Conservation (phyloP, 129 eudicot genomes). For the sunflower (Helianthus annuus) region DNA sequence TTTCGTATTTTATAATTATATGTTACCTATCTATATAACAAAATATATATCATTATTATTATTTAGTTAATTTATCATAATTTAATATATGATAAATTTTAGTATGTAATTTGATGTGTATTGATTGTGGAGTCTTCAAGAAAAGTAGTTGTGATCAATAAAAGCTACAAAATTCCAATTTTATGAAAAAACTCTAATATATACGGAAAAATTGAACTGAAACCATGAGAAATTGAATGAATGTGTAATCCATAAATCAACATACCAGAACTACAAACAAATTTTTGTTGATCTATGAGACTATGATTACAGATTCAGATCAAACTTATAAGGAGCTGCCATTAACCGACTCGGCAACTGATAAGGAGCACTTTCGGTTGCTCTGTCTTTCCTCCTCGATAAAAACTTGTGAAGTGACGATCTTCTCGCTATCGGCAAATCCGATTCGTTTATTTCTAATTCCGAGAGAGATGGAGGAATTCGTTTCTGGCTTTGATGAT, state of each 20-base stretch:
- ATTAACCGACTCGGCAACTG: constrained; percentile 21
- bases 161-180: too few species aligned
- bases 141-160: too few species aligned
- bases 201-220: too few species aligned
- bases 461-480: constrained; percentile 17
- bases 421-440: constrained; percentile 66
- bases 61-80: too few species aligned
- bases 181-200: too few species aligned
- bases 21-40: too few species aligned
- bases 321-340: constrained; percentile 27
- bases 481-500: constrained; percentile 15
- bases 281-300: background rate
- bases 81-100: too few species aligned
- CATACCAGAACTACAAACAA: background rate
- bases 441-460: constrained; percentile 12
- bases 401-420: constrained; percentile 63
- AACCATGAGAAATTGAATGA: too few species aligned
- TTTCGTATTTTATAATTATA: too few species aligned
- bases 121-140: too few species aligned
- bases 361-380: constrained; percentile 43
- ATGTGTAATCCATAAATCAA: background rate
- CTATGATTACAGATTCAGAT: constrained; percentile 41
- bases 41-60: too few species aligned
- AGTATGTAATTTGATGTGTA: too few species aligned
- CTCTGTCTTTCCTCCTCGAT: constrained; percentile 66